phyloP scores from a whole-genome alignment of 2,329 filamentous ascomycete genomes.

The Fusarium globosum region DNA sequence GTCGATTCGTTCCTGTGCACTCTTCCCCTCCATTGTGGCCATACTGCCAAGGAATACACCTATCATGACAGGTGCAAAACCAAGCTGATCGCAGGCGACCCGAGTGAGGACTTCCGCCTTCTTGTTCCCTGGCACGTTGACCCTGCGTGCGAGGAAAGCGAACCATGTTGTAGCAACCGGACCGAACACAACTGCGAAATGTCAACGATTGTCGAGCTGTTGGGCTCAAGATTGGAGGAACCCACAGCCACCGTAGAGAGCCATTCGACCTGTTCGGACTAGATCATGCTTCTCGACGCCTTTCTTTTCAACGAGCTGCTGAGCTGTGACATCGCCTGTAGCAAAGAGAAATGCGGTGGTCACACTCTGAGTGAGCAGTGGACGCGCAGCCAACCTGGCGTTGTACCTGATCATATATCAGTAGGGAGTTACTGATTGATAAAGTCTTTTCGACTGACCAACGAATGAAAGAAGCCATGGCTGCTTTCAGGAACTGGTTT shows the following conservation, averaged over 20 bases:
- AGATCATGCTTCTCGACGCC: constrained; percentile 81
- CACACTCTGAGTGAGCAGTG: constrained; percentile 88
- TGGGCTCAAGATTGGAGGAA: constrained; percentile 32
- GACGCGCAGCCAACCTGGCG: constrained; percentile 79
- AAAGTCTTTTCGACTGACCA: constrained; percentile 42
- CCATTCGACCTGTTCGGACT: constrained; percentile 80
- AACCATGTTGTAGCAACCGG: constrained; percentile 91
- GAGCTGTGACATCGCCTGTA: constrained; percentile 89
- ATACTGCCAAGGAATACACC: constrained; percentile 84
- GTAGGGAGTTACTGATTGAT: constrained; percentile 10
- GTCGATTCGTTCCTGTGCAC: constrained; percentile 72
- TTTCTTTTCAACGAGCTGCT: constrained; percentile 88
- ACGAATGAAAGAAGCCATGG: constrained; percentile 47
- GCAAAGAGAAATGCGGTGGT: constrained; percentile 94
- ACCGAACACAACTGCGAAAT: constrained; percentile 77
- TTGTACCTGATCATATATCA: constrained; percentile 76
- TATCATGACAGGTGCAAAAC: constrained; percentile 89
- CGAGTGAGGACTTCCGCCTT: constrained; percentile 80
- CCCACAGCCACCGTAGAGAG: constrained; percentile 80
- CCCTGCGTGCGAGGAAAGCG: constrained; percentile 76
- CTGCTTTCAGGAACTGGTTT: not conserved
- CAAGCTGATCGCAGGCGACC: constrained; percentile 81
- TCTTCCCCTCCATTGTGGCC: constrained; percentile 80
- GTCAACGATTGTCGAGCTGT: constrained; percentile 12
- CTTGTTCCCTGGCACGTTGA: constrained; percentile 68